A percentile compares a stretch with the other conserved stretches of the same genome.
Evolutionary conservation across 2,329 filamentous ascomycete genomes (phyloP).

Genomic region (Penicillium sp.): DNA sequence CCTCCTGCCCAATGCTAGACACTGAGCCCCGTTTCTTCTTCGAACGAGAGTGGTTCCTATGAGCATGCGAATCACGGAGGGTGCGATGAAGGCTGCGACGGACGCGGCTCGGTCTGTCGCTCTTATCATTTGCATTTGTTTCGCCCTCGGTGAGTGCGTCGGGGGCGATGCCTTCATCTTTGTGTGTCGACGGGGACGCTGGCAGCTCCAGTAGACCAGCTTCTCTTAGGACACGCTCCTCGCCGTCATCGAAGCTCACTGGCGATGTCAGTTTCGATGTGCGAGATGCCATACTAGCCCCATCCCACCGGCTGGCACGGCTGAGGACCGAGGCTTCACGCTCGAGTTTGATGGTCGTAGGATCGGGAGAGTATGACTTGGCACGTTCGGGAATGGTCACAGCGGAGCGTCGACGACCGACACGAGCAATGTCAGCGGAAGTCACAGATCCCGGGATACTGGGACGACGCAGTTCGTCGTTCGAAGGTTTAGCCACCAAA

Average conservation of each 20-base stretch:
- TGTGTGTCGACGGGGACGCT: constrained; percentile 43
- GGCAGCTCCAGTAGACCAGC: constrained; percentile 60
- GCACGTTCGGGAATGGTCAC: constrained; percentile 29
- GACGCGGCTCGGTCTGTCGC: constrained; percentile 62
- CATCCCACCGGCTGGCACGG: constrained; percentile 37
- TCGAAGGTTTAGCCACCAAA: constrained; percentile 23
- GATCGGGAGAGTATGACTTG: constrained; percentile 26
- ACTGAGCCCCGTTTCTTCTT: constrained; percentile 73
- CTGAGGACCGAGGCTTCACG: constrained; percentile 42
- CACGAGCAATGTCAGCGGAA: constrained; percentile 31
- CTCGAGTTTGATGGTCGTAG: constrained; percentile 27
- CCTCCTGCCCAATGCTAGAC: constrained; percentile 55
- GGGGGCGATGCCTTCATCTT: constrained; percentile 41
- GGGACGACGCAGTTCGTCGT: constrained; percentile 30
- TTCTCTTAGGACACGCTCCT: constrained; percentile 66
- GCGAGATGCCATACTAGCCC: constrained; percentile 34
- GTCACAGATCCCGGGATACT: constrained; percentile 33
- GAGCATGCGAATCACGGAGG: constrained; percentile 70
- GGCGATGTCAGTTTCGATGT: constrained; percentile 37
- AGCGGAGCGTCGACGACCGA: constrained; percentile 30
- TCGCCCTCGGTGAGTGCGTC: constrained; percentile 44
- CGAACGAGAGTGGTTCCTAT: constrained; percentile 64
- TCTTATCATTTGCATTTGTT: constrained; percentile 31
- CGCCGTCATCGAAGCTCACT: constrained; percentile 59
- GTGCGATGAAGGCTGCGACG: constrained; percentile 87